Base-by-base conservation (phyloP, 2,329 filamentous ascomycete genomes). In the Xylariaceae sp. region DNA sequence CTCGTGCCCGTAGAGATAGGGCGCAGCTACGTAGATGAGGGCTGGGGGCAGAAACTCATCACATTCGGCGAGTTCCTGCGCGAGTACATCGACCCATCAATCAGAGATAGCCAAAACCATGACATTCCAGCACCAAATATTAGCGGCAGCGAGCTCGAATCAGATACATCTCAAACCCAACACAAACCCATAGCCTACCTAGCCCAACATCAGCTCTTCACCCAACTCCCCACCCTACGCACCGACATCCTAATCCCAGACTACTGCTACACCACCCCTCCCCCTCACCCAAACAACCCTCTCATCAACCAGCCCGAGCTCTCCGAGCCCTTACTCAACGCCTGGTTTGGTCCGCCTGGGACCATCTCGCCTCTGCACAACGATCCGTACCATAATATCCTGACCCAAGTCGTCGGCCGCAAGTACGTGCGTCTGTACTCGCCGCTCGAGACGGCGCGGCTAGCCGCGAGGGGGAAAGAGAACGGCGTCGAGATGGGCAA, bases 301-400 rank as follows among this genome's bases (percentile, higher is more conserved):
- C 57, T 68, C 4, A 67, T 73, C 34, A 63, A 77, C 63, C 74
- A 77, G 52, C 72, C 75, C 2, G 74, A 75, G 33, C 73, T 83
- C 11, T 79, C 79, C 6, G 81, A 85, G 19, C 91, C 91, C 0
- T 78, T 90, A 39, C 80, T 96, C 16, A 96, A 98, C 73, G 92
- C 91, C 6, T 99, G 95, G 95, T 89, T 98, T 62, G 95, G 95
- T 0, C 95, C 95, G 0, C 79, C 87, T 0, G 87, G 87, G 46
- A 98, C 95, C 0, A 93, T 96, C 62, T 96, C 92, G 1, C 95
- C 95, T 1, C 79, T 98, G 1, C 95, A 99, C 73, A 96, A 92
- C 1, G 95, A 98, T 69, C 91, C 90, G 1, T 96, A 97, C 72
- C 91, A 97, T 71, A 98, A 98, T 69, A 85, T 98, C 44, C 83